phyloP scores from a whole-genome alignment of 2,329 filamentous ascomycete genomes.

The Exophiala alcalophila region DNA sequence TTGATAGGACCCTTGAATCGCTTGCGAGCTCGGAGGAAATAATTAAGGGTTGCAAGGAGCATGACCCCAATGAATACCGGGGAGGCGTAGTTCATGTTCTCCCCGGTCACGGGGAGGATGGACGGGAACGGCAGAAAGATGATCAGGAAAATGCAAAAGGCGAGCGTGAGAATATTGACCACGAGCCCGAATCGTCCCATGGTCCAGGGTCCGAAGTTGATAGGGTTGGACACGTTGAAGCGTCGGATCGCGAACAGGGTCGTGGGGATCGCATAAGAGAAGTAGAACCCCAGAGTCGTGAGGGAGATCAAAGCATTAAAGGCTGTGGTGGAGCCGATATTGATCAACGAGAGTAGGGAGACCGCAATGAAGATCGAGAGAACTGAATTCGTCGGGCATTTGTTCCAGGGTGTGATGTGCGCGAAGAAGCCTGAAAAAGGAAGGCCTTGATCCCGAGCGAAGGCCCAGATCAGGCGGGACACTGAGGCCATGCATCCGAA shows the following conservation, averaged over 20 bases:
- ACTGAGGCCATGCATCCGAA: slow-evolving; percentile 34
- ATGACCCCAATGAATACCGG: slow-evolving; percentile 24
- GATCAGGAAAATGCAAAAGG: slow-evolving; percentile 35
- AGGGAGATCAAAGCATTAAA: slow-evolving; percentile 30
- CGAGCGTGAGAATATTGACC: slow-evolving; percentile 34
- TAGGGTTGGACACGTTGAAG: slow-evolving; percentile 13
- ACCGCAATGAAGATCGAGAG: slow-evolving; percentile 20
- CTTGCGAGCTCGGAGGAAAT: slow-evolving; percentile 17
- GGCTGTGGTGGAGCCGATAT: slow-evolving; percentile 31
- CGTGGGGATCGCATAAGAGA: slow-evolving; percentile 27
- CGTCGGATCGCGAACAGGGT: slow-evolving; percentile 17
- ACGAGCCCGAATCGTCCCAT: slow-evolving; percentile 34
- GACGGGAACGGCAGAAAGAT: slow-evolving; percentile 38
- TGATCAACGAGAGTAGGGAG: slow-evolving; percentile 29
- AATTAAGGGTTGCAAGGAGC: slow-evolving; percentile 19
- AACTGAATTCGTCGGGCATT: slow-evolving; percentile 29
- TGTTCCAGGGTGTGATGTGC: slow-evolving; percentile 15
- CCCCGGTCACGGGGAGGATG: slow-evolving; percentile 34
- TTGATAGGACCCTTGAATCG: slow-evolving; percentile 26
- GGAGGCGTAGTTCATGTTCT: slow-evolving; percentile 37
- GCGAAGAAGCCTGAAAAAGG: slow-evolving; percentile 33
- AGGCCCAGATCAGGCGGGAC: slow-evolving; percentile 42
- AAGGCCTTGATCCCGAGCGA: slow-evolving; percentile 44
- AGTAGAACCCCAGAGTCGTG: slow-evolving; percentile 25
- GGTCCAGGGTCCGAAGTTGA: slow-evolving; percentile 33